Evolutionary conservation across 169 alveolate genomes (phyloP).

Genomic region (Cryptosporidium sp.): DNA sequence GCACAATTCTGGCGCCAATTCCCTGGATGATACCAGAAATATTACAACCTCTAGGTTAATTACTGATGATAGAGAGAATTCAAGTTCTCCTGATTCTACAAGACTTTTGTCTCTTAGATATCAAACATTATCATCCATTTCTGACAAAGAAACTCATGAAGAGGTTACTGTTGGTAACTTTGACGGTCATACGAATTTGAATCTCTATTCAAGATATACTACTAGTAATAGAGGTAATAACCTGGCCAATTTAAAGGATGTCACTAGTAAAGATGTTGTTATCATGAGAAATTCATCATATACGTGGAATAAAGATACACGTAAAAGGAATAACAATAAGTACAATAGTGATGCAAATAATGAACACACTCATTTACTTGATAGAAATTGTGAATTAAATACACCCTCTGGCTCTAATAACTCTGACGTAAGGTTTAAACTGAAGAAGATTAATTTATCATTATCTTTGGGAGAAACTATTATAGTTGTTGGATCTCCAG

Average conservation of each 20-base stretch:
- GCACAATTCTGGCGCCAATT: not conserved
- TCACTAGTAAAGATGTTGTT: not conserved
- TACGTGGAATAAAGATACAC: slow-evolving; percentile 40
- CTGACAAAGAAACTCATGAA: not conserved
- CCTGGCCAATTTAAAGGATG: not conserved
- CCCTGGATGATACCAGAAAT: not conserved
- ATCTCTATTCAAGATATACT: not conserved
- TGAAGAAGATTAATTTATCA: slow-evolving; percentile 23
- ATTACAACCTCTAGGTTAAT: not conserved
- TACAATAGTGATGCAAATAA: not conserved
- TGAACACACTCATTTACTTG: not conserved
- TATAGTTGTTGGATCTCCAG: slow-evolving; percentile 80
- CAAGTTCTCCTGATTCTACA: slow-evolving; percentile 2
- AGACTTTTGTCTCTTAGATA: not conserved
- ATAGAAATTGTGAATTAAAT: not conserved
- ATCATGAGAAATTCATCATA: slow-evolving; percentile 48
- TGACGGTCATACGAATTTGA: not conserved
- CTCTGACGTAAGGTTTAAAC: slow-evolving; percentile 7
- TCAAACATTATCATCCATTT: not conserved
- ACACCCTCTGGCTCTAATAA: not conserved
- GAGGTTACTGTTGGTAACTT: not conserved
- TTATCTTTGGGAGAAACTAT: slow-evolving; percentile 58
- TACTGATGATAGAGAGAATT: not conserved
- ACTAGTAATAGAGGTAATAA: not conserved
- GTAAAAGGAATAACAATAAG: not conserved